Conservation (phyloP, 139 green algal genomes). For the Chlamydomonas applanata region DNA sequence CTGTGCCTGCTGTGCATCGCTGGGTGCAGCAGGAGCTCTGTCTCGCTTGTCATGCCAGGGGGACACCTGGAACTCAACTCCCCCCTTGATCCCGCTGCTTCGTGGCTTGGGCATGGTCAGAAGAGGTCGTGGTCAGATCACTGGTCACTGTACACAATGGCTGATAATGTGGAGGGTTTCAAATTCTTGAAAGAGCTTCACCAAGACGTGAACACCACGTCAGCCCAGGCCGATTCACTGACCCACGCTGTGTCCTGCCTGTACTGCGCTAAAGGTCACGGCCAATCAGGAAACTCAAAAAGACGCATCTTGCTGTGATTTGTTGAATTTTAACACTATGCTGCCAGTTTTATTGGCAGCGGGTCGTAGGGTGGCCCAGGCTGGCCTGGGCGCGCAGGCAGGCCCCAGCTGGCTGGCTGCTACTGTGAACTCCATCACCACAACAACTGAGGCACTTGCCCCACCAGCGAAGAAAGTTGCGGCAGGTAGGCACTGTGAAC, state of each 20-base stretch:
- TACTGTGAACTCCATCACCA: not conserved
- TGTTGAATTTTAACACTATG: not conserved
- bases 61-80: not conserved
- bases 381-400: not conserved
- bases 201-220: too few species aligned
- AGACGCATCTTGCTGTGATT: too few species aligned
- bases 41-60: not conserved
- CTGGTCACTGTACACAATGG: too few species aligned
- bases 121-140: too few species aligned
- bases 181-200: too few species aligned
- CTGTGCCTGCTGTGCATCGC: slow-evolving; percentile 2
- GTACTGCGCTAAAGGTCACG: too few species aligned
- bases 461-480: slow-evolving; percentile 3
- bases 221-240: too few species aligned
- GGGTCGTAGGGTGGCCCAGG: not conserved
- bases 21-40: not conserved
- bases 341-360: not conserved
- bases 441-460: not conserved
- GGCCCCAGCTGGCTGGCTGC: not conserved
- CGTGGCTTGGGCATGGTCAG: not conserved
- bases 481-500: not conserved
- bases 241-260: too few species aligned
- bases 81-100: not conserved
- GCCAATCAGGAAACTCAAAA: too few species aligned
- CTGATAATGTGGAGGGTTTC: too few species aligned